These are phyloP conservation scores for Trametes pubescens DNA, from an alignment of 1,284 basidiomycete genomes.

Conservation along the genomic window DNA sequence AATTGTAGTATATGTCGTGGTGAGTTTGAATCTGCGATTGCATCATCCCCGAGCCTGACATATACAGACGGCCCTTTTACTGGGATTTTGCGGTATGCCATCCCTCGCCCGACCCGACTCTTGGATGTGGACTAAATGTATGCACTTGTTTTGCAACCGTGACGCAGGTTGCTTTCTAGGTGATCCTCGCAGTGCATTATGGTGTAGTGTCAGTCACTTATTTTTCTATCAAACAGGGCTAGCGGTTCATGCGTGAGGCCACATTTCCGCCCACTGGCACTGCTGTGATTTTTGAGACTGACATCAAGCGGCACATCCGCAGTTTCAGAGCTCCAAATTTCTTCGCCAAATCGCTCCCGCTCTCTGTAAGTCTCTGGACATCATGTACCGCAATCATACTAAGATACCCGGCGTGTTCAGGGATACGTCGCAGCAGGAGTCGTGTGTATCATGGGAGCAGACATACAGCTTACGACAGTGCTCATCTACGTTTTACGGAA, in stretches of 20 bases:
- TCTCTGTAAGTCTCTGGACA: background rate
- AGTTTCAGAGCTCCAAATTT: background rate
- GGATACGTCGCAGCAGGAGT: slow-evolving; percentile 1
- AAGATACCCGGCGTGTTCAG: background rate
- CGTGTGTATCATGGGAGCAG: slow-evolving; percentile 9
- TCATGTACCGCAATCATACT: background rate
- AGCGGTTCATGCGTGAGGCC: background rate
- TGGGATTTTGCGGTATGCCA: background rate
- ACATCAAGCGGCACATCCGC: background rate
- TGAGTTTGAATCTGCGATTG: background rate
- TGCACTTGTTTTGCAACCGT: too few species aligned
- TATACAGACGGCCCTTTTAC: background rate
- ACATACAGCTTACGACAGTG: slow-evolving; percentile 9
- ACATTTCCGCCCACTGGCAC: too few species aligned
- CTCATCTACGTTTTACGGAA: slow-evolving; percentile 14
- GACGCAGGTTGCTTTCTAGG: background rate
- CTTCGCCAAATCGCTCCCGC: background rate
- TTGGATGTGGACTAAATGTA: background rate
- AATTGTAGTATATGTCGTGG: background rate
- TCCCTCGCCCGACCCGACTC: background rate
- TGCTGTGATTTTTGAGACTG: background rate
- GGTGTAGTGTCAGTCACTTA: background rate
- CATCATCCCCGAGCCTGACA: too few species aligned
- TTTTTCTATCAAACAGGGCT: background rate
- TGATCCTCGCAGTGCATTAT: background rate